Conservation (phyloP, 2,329 filamentous ascomycete species). For the Emergomyces pasteurianus region DNA sequence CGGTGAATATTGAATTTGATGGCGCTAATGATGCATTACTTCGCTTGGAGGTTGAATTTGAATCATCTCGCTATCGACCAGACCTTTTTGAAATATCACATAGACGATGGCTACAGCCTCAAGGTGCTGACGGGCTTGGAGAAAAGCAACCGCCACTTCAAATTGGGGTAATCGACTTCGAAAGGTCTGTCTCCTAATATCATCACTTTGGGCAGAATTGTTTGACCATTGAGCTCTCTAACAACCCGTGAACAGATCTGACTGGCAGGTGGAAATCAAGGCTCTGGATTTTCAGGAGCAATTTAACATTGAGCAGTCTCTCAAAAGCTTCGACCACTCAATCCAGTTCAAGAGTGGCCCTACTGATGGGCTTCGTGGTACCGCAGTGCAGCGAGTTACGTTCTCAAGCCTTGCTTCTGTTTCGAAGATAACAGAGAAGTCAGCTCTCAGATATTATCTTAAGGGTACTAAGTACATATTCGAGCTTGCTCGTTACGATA, state of each 20-base stretch:
- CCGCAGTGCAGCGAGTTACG: constrained; percentile 19
- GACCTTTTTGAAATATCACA: constrained; percentile 23
- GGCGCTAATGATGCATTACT: constrained; percentile 19
- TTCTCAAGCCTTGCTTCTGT: constrained; percentile 19
- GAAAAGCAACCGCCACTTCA: constrained; percentile 22
- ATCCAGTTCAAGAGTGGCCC: constrained; percentile 16
- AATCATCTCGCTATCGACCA: constrained; percentile 16
- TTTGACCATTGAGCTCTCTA: not conserved
- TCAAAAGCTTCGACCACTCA: constrained; percentile 20
- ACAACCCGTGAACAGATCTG: constrained; percentile 18
- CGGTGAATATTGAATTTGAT: constrained; percentile 31
- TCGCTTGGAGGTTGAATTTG: constrained; percentile 28
- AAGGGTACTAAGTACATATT: constrained; percentile 30
- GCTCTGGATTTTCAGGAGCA: constrained; percentile 25
- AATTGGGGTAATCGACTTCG: constrained; percentile 26
- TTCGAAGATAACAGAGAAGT: constrained; percentile 27
- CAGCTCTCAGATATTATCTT: constrained; percentile 27
- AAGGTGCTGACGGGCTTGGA: constrained; percentile 11
- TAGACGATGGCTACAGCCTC: constrained; percentile 25
- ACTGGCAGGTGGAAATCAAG: constrained; percentile 32
- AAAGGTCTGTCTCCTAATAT: constrained; percentile 16
- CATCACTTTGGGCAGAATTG: not conserved
- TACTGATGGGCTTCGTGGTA: constrained; percentile 14
- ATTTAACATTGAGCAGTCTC: constrained; percentile 16
- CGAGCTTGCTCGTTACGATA: constrained; percentile 34